Base-by-base conservation (phyloP, 2,329 filamentous ascomycete genomes). In the Pseudocercospora cruenta region DNA sequence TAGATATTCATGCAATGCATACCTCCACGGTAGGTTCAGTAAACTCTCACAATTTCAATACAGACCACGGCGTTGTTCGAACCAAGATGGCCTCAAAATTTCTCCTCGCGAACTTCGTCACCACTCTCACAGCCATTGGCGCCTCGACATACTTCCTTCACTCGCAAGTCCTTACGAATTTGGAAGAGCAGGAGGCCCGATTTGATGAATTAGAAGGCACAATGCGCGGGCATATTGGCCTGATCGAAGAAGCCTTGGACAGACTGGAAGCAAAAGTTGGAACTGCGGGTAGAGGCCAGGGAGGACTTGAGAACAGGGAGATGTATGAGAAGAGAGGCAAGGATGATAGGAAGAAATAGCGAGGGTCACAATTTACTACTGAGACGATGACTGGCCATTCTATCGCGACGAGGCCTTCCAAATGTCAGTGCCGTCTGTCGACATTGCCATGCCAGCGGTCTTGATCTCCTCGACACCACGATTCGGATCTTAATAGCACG, bases 181-280 rank as follows among this genome's bases (percentile, higher is more conserved):
- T 82, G 4, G 78, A 82, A 73, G 81, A 84, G 67, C 78, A 82
- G 69, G 82, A 84, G 74, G 81, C 82, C 2, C 78, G 81, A 9
- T 77, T 82, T 69, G 81, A 83, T 60, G 81, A 83, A 63, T 76
- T 84, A 2, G 82, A 84, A 69, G 81, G 82, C 6, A 84, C 81
- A 14, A 65, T 83, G 39, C 70, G 81, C 64, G 81, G 81, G 2
- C 82, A 83, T 64, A 82, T 83, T 65, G 81, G 81, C 0, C 58
- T 83, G 19, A 83, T 83, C 49, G 81, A 84, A 67, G 82, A 83
- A 39, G 74, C 78, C 5, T 67, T 83, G 22, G 80, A 83, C 66
- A 71, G 80, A 4, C 69, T 83, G n/a, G 82, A 84, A 67, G 78
- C 79, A 24, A 80, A 79, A 60, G 60, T 67, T 3, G 65, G 67